Evolutionary conservation across 768 basidiomycete genomes (phyloP).

Genomic region (Myochromella boudieri): DNA sequence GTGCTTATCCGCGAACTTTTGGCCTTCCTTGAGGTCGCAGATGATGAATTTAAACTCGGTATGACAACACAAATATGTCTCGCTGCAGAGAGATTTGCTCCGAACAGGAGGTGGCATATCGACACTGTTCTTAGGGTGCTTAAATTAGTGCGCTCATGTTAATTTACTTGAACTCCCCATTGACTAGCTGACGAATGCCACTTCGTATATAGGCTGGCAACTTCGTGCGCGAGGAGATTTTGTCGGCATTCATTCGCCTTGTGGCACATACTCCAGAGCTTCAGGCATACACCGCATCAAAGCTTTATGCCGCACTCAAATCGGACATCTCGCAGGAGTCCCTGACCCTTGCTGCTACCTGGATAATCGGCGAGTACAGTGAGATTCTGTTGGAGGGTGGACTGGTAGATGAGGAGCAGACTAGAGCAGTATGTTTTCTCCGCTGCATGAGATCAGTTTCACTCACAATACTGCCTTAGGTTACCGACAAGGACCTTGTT

Average conservation of each 20-base stretch:
- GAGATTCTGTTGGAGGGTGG: slow-evolving; percentile 88
- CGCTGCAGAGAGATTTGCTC: slow-evolving; percentile 94
- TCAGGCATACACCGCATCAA: slow-evolving; percentile 92
- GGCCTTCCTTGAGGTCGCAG: slow-evolving; percentile 96
- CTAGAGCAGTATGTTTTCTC: slow-evolving; percentile 38
- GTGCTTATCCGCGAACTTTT: slow-evolving; percentile 90
- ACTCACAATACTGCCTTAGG: slow-evolving; percentile 35
- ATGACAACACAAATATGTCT: slow-evolving; percentile 97
- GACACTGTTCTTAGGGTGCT: slow-evolving; percentile 93
- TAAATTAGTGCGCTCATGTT: slow-evolving; percentile 65
- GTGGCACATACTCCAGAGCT: slow-evolving; percentile 97
- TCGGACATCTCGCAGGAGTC: slow-evolving; percentile 96
- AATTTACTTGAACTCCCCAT: neutral
- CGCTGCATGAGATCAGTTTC: too few species aligned
- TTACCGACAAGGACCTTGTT: slow-evolving; percentile 78
- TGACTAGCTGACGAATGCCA: too few species aligned
- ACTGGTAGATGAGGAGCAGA: slow-evolving; percentile 70
- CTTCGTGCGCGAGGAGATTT: slow-evolving; percentile 93
- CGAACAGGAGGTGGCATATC: slow-evolving; percentile 99
- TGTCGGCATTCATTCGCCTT: slow-evolving; percentile 92
- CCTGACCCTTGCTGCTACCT: slow-evolving; percentile 87
- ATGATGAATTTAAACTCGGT: slow-evolving; percentile 97
- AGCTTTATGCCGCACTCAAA: slow-evolving; percentile 83
- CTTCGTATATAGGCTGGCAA: slow-evolving; percentile 77
- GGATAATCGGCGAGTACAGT: slow-evolving; percentile 96